Base-by-base conservation (phyloP, 768 basidiomycete species). In the Mycena haematopus region DNA sequence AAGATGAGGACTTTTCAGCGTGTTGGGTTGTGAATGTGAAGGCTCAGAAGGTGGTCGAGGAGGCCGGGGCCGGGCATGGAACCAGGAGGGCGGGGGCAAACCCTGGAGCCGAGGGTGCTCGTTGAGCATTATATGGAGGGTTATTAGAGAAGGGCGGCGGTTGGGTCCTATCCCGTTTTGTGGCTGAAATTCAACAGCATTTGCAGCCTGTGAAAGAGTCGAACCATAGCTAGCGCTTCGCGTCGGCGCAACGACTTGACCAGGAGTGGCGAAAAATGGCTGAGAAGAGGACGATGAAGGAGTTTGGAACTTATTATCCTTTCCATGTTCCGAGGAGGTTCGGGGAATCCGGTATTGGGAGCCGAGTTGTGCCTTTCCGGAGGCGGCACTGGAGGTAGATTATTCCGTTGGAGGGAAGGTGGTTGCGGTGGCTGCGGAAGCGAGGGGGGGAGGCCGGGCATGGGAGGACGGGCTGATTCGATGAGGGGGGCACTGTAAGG, bases 381-480 rank as follows among this genome's bases (percentile, higher is more conserved):
- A 35, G 63, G 52, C 2, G 63, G 52, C 2, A 52, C 47, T 24
- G 40, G 58, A 27, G 62, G 60, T 7, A 68, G 53, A 58, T 50
- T 50, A 56, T 50, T 50, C 19, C 38, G 53, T 31, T 56, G 51
- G 66, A 57, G 10, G 25, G 27, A 2, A 53, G 29, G 21, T 38
- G 52, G 58, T 21, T 61, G 36, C 44, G 51, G 40, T 25, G 54
- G 14, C 40, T 52, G 63, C 38, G 60, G 56, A 35, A 50, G 60
- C 52, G 31, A 60, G 38, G 33, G 63, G 40, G 50, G 62, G 17
- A 58, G 25, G 17, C 82, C 72, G 6, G 90, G 89, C 54, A 91
- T 71, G 3, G 89, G 90, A 4, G 91, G 91, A 89, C 83, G 42
- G 88, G 85, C 55, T 83, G 84, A 71, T 88, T 90, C 15, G 85